Evolutionary conservation across 352 stramenopile species (phyloP).

Genomic region (Globisporangium uncinulatum): DNA sequence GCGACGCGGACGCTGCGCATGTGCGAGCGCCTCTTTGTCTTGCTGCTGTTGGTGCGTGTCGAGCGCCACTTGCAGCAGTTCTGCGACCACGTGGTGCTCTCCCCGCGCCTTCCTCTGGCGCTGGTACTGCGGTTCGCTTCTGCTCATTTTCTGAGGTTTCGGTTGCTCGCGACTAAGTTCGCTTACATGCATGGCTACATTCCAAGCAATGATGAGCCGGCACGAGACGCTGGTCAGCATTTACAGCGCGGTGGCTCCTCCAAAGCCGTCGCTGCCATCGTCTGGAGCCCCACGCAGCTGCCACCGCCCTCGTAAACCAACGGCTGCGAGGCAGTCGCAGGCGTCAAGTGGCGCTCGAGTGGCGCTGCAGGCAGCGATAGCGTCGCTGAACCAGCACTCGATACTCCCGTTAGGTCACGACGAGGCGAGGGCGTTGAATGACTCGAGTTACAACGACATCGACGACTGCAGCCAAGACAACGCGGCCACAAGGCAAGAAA

Average conservation of each 20-base stretch:
- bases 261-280: not conserved
- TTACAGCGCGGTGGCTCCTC: constrained; percentile 17
- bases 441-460: too few relatives aligned
- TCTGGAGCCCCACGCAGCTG: too few relatives aligned
- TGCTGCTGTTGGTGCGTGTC: constrained; percentile 1
- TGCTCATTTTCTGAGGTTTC: not conserved
- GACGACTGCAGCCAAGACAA: not conserved
- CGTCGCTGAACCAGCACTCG: not conserved
- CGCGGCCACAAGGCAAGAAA: too few relatives aligned
- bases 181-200: not conserved
- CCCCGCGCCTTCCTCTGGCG: not conserved
- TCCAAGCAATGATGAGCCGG: constrained; percentile 5
- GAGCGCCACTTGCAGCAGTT: constrained; percentile 4
- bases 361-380: not conserved
- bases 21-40: not conserved
- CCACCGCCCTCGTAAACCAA: too few relatives aligned
- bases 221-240: constrained; percentile 31
- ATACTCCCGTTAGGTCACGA: too few relatives aligned
- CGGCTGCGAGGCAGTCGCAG: too few relatives aligned
- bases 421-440: too few relatives aligned
- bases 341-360: not conserved
- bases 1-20: constrained; percentile 5
- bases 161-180: not conserved
- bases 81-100: constrained; percentile 1
- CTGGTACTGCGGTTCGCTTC: not conserved